Evolutionary conservation across 1,139 yeast genomes (phyloP).

Genomic region (Geotrichum phurueaensis): DNA sequence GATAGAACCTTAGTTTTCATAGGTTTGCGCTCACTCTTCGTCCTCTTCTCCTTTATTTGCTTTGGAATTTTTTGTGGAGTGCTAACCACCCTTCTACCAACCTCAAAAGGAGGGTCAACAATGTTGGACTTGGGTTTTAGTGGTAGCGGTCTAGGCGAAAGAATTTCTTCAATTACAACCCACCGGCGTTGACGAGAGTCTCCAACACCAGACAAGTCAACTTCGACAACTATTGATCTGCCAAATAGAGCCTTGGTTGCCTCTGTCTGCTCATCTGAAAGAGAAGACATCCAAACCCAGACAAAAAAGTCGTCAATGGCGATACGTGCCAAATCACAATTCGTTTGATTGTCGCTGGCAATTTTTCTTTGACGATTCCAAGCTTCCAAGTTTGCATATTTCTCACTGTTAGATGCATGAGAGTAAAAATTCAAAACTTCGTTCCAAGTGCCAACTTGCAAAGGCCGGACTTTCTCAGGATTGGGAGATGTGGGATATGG

Average conservation of each 20-base stretch:
- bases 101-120: background rate
- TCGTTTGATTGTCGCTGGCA: conserved; percentile 28
- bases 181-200: conserved; percentile 36
- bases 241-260: conserved; percentile 67
- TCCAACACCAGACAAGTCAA: conserved; percentile 26
- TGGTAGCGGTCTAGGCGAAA: conserved; percentile 28
- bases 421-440: conserved; percentile 5
- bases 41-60: background rate
- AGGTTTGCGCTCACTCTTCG: background rate
- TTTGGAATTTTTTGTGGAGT: background rate
- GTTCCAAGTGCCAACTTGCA: conserved; percentile 9
- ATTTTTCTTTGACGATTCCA: conserved; percentile 6
- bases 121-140: conserved; percentile 18
- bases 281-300: conserved; percentile 83
- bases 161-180: conserved; percentile 67
- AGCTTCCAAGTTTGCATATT: background rate
- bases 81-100: background rate
- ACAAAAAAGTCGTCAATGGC: conserved; percentile 80
- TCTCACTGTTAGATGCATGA: background rate
- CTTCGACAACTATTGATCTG: conserved; percentile 68
- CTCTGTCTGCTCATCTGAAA: conserved; percentile 69
- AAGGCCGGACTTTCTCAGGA: background rate
- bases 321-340: conserved; percentile 57
- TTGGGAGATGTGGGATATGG: conserved; percentile 27
- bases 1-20: background rate